Base-by-base conservation (phyloP, 805 yeast genomes). In the Metschnikowia baotianmanensis region DNA sequence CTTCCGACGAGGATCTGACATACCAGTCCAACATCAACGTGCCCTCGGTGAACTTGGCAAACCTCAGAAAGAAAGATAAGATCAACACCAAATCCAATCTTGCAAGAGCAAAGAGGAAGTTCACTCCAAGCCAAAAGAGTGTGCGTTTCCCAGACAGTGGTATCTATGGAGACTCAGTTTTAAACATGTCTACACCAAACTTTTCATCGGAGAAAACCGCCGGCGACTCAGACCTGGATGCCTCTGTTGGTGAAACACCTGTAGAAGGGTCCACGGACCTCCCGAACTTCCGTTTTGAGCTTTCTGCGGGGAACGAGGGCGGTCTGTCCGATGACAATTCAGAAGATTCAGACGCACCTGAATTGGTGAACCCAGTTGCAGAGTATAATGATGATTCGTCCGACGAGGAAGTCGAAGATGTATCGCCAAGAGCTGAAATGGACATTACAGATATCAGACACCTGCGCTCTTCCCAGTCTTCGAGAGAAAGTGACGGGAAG, bases 1-100 rank as follows among this genome's bases (percentile, higher is more conserved):
- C 64, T 26, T 63, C 69, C 4, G 69, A 66, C 20, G 69, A 64
- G 15, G 69, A 59, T 23, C 38, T 42, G 20, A 45, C 46, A 34
- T 52, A 49, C 34, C 55, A 48, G 40, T 55, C 69, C 18, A 49
- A 57, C 40, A 50, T 67, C 42, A 57, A 57, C 26, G 51, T 67
- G 31, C 70, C 71, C 11, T 54, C 54, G 13, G 47, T 67, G 28
- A 50, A 60, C 47, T 47, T 63, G 24, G 66, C 62, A 29, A 51
- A 57, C 34, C 62, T 43, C 34, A 52, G 55, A 30, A 48, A 51
- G 10, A 40, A 38, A 13, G 48, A 47, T 13, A 43, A 42, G 18
- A 43, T 31, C 23, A 44, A 36, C 20, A 42, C 50, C 36, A 46
- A 45, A 23, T 40, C 52, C 7, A 47, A 52, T 37, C 38, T 51